These are phyloP conservation scores for Sextonia rubra DNA, from an alignment of 164 flowering plant genomes.

Conservation along the genomic window DNA sequence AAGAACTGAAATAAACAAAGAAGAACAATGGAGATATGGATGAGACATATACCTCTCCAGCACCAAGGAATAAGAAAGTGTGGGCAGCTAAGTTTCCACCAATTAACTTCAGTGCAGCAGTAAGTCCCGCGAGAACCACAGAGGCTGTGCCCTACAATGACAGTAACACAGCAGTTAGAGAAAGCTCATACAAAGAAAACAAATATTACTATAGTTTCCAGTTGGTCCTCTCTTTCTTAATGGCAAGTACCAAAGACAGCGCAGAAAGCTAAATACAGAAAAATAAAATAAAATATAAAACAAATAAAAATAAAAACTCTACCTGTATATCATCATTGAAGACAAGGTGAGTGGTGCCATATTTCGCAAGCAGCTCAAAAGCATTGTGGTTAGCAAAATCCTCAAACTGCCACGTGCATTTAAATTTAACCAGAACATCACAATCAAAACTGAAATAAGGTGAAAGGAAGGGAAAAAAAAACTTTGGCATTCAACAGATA, in stretches of 20 bases:
- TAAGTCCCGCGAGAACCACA: constrained; percentile 87
- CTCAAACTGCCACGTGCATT: constrained; percentile 56
- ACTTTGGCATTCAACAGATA: not conserved
- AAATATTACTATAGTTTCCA: not conserved
- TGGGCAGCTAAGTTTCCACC: constrained; percentile 76
- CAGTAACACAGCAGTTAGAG: constrained; percentile 3
- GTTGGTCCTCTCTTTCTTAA: not conserved
- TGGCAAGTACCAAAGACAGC: not conserved
- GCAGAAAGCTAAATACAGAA: not conserved
- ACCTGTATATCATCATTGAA: constrained; percentile 98
- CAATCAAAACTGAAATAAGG: not conserved
- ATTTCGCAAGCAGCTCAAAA: constrained; percentile 67
- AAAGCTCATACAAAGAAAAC: not conserved
- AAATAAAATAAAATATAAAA: too few relatives aligned
- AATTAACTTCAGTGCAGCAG: constrained; percentile 58
- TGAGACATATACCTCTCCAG: constrained; percentile 64
- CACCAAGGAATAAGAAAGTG: constrained; percentile 85
- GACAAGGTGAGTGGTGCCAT: constrained; percentile 65
- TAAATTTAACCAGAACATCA: not conserved
- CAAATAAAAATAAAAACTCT: not conserved
- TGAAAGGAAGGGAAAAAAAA: not conserved
- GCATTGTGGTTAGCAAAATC: constrained; percentile 96
- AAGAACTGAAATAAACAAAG: not conserved
- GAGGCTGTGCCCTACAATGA: constrained; percentile 79
- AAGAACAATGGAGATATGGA: not conserved